Conservation (phyloP, 2,329 filamentous ascomycete genomes). For the Scedosporium minutisporum region DNA sequence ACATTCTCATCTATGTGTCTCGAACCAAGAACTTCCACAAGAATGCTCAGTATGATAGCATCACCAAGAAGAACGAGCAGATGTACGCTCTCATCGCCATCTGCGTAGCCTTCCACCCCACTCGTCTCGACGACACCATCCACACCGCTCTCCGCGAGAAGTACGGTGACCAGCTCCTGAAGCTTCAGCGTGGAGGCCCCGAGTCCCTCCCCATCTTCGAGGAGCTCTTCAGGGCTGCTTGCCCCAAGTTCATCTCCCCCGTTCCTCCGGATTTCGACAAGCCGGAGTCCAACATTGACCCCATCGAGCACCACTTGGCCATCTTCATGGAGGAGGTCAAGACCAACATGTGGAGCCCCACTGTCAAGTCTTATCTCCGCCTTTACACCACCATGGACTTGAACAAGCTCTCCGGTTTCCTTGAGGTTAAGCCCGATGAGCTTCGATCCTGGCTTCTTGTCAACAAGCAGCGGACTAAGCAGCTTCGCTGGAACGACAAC, state of each 20-base stretch:
- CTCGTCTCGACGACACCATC: slow-evolving; percentile 95
- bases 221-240: slow-evolving; percentile 94
- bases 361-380: slow-evolving; percentile 95
- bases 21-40: slow-evolving; percentile 99
- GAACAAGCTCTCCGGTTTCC: slow-evolving; percentile 93
- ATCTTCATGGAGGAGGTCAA: slow-evolving; percentile 99
- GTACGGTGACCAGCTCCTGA: slow-evolving; percentile 96
- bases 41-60: slow-evolving; percentile 95
- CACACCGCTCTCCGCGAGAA: slow-evolving; percentile 97
- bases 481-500: slow-evolving; percentile 84
- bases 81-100: slow-evolving; percentile 99
- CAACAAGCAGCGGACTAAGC: slow-evolving; percentile 97
- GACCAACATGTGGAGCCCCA: slow-evolving; percentile 97
- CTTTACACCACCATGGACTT: slow-evolving; percentile 99
- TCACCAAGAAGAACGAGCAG: slow-evolving; percentile 99
- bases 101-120: slow-evolving; percentile 96
- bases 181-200: slow-evolving; percentile 90
- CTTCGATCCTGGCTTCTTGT: slow-evolving; percentile 83
- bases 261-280: slow-evolving; percentile 97
- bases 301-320: slow-evolving; percentile 89
- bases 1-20: slow-evolving; percentile 98
- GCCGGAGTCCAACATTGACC: slow-evolving; percentile 90
- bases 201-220: slow-evolving; percentile 95
- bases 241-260: slow-evolving; percentile 98
- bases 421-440: slow-evolving; percentile 94